Conservation (phyloP, 441 rosid species). For the Mallotus japonicus region DNA sequence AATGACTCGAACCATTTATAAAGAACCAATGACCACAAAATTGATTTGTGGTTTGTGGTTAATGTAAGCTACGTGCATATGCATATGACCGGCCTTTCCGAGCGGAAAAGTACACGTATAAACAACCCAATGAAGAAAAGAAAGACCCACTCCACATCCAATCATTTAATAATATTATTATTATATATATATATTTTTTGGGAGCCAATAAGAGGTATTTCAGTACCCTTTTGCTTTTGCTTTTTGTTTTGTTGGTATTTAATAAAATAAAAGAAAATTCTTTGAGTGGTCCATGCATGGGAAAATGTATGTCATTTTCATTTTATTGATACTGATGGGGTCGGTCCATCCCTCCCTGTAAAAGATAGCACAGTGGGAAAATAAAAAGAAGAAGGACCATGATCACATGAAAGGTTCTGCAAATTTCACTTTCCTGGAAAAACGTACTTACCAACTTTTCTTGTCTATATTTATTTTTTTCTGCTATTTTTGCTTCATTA, state of each 20-base stretch:
- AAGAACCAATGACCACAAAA: constrained; percentile 13
- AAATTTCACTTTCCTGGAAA: constrained; percentile 3
- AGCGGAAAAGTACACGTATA: background rate
- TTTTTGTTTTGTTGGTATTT: no score
- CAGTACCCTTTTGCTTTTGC: no score
- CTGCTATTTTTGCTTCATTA: background rate
- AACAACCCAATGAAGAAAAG: background rate
- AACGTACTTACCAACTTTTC: background rate
- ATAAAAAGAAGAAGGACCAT: background rate
- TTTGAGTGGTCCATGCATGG: no score
- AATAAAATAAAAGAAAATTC: no score
- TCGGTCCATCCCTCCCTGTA: background rate
- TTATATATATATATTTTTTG: background rate
- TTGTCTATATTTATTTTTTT: no score
- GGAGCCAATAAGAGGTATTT: background rate
- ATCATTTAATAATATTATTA: no score
- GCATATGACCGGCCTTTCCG: constrained; percentile 14
- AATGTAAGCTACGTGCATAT: background rate
- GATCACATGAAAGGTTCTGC: constrained; percentile 8
- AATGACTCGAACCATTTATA: no score
- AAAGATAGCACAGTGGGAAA: background rate
- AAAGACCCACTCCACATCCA: no score
- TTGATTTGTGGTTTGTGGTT: constrained; percentile 30
- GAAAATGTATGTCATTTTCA: background rate
- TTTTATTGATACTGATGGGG: background rate